Evolutionary conservation across 2,329 filamentous ascomycete genomes (phyloP).

Genomic region (Pseudogymnoascus sp.): DNA sequence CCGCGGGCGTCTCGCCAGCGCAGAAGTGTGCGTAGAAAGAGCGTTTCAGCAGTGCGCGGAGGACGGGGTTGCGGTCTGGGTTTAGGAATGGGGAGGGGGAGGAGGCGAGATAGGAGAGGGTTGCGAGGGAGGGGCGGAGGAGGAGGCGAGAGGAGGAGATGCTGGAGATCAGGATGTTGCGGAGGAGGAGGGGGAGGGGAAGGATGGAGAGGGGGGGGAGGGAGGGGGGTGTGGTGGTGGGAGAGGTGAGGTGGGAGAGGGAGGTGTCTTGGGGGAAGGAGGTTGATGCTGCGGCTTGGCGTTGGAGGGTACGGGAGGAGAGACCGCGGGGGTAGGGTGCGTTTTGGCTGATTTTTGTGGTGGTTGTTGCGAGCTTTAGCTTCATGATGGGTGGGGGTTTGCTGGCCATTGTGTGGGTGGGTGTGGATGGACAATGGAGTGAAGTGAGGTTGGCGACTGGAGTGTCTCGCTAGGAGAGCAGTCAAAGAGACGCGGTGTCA

Average conservation of each 20-base stretch:
- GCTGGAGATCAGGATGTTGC: slow-evolving; percentile 60
- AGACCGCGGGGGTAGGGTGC: slow-evolving; percentile 13
- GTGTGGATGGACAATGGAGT: neutral
- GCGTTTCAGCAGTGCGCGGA: slow-evolving; percentile 63
- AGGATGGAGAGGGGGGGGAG: slow-evolving; percentile 52
- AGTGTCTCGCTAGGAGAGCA: neutral
- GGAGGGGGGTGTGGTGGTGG: slow-evolving; percentile 1
- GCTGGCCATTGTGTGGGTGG: neutral
- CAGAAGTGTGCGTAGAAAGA: slow-evolving; percentile 92
- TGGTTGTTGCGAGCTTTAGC: neutral
- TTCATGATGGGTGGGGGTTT: neutral
- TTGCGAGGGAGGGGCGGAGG: slow-evolving; percentile 58
- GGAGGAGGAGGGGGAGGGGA: slow-evolving; percentile 57
- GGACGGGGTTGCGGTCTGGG: slow-evolving; percentile 65
- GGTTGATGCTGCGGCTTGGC: slow-evolving; percentile 10
- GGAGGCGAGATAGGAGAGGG: slow-evolving; percentile 63
- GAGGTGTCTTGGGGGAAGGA: slow-evolving; percentile 3
- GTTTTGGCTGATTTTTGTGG: neutral
- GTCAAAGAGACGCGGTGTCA: neutral
- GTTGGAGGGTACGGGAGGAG: slow-evolving; percentile 21
- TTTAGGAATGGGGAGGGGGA: slow-evolving; percentile 59
- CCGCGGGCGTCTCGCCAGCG: slow-evolving; percentile 63
- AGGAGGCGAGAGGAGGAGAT: slow-evolving; percentile 64
- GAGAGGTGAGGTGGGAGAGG: neutral
- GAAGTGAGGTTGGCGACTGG: neutral